Evolutionary conservation across 495 filamentous ascomycete genomes (phyloP).

Genomic region (Xylaria acuta): DNA sequence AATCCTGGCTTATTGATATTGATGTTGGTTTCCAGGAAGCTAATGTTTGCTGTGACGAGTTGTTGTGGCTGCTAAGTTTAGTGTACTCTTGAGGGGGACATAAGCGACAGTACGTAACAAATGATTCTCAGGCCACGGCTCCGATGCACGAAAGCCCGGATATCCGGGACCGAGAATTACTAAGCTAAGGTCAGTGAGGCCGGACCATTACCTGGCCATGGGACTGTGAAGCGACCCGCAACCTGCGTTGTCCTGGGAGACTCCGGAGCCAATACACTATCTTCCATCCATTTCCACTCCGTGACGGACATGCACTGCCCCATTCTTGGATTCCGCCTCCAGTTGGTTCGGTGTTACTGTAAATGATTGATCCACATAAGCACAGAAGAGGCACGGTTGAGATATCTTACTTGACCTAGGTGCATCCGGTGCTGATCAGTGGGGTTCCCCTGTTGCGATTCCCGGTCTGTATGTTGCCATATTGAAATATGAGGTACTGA

Average conservation of each 20-base stretch:
- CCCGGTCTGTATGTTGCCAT: neutral
- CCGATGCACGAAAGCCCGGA: neutral
- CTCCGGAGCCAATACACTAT: neutral
- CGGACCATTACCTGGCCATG: neutral
- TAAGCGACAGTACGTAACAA: neutral
- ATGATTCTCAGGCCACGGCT: neutral
- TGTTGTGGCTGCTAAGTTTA: no score
- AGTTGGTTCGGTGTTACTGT: neutral
- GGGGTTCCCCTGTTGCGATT: neutral
- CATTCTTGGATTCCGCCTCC: neutral
- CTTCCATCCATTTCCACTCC: neutral
- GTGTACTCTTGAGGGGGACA: no score
- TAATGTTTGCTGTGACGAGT: no score
- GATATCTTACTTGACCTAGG: neutral
- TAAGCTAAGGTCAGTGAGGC: neutral
- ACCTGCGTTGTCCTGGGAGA: neutral
- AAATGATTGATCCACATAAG: neutral
- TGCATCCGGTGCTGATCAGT: neutral
- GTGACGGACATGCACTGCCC: neutral
- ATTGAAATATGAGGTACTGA: neutral
- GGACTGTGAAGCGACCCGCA: neutral
- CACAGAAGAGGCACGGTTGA: neutral
- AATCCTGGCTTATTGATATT: no score
- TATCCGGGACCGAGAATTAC: neutral
- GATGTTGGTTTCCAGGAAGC: no score